A percentile compares a stretch with the other conserved stretches of the same genome.
Evolutionary conservation across 208 protist genomes (phyloP).

Genomic region (Leishmania major): DNA sequence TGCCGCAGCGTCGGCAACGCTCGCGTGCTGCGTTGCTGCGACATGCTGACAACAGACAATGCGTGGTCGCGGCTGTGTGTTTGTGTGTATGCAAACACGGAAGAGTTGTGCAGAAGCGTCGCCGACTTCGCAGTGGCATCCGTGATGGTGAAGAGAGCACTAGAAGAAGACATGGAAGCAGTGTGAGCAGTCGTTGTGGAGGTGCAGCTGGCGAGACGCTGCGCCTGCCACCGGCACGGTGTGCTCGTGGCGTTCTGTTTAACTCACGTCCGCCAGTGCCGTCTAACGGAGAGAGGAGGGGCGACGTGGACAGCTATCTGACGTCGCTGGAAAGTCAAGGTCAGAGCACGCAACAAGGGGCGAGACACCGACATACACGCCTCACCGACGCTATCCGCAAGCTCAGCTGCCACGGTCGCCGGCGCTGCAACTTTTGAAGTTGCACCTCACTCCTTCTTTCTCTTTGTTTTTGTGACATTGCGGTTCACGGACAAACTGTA

Average conservation of each 20-base stretch:
- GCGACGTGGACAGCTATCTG: background rate
- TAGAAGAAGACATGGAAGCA: background rate
- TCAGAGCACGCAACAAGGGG: background rate
- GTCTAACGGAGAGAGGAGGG: background rate
- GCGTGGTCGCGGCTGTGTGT: background rate
- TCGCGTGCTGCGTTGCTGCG: constrained; percentile 6
- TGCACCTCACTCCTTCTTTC: background rate
- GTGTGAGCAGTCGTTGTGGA: background rate
- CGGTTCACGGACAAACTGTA: background rate
- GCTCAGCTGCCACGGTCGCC: background rate
- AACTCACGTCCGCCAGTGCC: background rate
- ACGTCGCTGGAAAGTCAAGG: background rate
- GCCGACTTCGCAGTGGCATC: background rate
- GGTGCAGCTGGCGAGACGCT: background rate
- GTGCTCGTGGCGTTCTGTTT: background rate
- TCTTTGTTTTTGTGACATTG: background rate
- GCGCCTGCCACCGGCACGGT: background rate
- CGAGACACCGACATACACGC: background rate
- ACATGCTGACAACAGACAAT: background rate
- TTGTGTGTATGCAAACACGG: background rate
- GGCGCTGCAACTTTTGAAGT: background rate
- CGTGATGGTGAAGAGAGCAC: background rate
- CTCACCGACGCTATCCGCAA: background rate
- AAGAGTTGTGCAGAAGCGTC: background rate
- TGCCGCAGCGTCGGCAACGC: constrained; percentile 12